These are phyloP conservation scores for Naganishia friedmannii DNA, from an alignment of 768 basidiomycete species.

Conservation along the genomic window DNA sequence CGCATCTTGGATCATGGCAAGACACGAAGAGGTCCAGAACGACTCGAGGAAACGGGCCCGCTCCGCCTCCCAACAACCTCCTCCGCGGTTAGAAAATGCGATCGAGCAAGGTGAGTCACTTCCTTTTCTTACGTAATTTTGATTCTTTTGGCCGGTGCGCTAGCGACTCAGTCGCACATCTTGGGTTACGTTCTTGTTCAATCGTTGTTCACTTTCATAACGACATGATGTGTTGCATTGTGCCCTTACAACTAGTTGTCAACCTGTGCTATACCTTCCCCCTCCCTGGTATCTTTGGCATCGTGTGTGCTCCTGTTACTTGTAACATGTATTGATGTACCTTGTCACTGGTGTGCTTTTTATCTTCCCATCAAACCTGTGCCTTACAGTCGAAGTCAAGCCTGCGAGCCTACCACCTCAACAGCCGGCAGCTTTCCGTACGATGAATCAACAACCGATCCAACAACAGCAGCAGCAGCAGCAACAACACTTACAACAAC, in stretches of 20 bases:
- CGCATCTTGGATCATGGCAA: background rate
- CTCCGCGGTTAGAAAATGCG: background rate
- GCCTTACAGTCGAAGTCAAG: background rate
- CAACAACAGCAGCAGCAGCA: no score
- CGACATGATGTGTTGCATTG: background rate
- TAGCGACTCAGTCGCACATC: background rate
- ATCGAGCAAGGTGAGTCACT: conserved; percentile 15
- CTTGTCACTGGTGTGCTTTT: background rate
- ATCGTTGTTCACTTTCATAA: background rate
- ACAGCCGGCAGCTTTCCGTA: background rate
- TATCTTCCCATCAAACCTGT: background rate
- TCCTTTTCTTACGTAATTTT: conserved; percentile 2
- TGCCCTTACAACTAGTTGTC: no score
- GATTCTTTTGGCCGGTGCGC: background rate
- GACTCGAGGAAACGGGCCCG: background rate
- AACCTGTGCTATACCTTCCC: background rate
- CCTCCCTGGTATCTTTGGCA: background rate
- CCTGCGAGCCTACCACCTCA: background rate
- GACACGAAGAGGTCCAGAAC: background rate
- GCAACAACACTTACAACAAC: no score
- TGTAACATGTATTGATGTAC: conserved; percentile 1
- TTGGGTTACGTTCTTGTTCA: background rate
- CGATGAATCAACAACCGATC: no score
- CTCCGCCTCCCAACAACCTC: background rate
- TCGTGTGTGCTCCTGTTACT: background rate